Evolutionary conservation across 176 grass and related monocot genomes (phyloP).

Genomic region (Chloris gayana): DNA sequence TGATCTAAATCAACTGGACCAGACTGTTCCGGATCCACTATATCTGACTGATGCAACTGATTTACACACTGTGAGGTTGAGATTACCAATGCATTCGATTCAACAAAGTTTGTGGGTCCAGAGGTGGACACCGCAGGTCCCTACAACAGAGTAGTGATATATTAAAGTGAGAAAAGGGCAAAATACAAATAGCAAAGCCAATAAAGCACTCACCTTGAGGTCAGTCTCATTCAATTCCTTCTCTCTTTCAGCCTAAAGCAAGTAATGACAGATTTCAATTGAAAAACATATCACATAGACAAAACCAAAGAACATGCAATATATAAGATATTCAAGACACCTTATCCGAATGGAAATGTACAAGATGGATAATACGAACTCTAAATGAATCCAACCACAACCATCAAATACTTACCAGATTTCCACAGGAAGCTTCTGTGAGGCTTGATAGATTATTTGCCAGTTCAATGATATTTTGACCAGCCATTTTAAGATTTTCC

Average conservation of each 20-base stretch:
- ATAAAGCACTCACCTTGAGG: conserved; percentile 45
- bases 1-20: conserved; percentile 48
- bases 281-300: conserved; percentile 21
- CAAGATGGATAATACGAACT: conserved; percentile 7
- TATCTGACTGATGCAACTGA: conserved; percentile 50
- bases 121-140: conserved; percentile 29
- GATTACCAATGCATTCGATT: conserved; percentile 35
- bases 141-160: conserved; percentile 37
- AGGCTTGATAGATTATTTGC: conserved; percentile 81
- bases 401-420: conserved; percentile 53
- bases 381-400: conserved; percentile 26
- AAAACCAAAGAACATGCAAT: conserved; percentile 27
- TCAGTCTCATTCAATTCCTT: conserved; percentile 34
- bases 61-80: conserved; percentile 32
- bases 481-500: conserved; percentile 73
- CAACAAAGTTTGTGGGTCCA: conserved; percentile 39
- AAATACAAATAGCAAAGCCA: conserved; percentile 16
- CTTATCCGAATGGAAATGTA: conserved; percentile 16
- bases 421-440: conserved; percentile 58
- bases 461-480: conserved; percentile 67
- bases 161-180: conserved; percentile 18
- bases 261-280: conserved; percentile 31
- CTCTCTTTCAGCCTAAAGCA: conserved; percentile 50
- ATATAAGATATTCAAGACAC: conserved; percentile 8
- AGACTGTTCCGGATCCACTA: conserved; percentile 45